Base-by-base conservation (phyloP, 176 grass and related monocot genomes). In the Phoenix roebelenii region DNA sequence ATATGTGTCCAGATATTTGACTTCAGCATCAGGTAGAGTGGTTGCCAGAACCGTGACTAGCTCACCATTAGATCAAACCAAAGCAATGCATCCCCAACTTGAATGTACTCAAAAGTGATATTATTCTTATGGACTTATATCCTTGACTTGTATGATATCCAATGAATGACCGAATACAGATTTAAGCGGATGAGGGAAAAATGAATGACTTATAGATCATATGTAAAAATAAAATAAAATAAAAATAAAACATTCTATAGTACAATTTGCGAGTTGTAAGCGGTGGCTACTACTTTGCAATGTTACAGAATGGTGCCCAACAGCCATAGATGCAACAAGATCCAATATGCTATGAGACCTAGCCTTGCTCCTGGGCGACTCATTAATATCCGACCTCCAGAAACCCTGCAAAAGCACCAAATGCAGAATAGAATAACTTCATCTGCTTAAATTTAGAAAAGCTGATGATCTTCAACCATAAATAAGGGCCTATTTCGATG, bases 301-400 rank as follows among this genome's bases (percentile, higher is more conserved):
- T 66, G 74, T 85, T 74, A 88, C 68, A 91, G 76, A 58, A 97
- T 80, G 63, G 85, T 77, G 52, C 87, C 87, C 24, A 97, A 62
- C 69, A 97, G 61, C 92, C 81, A 97, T 52, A 97, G 66, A 78
- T 97, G 92, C 82, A 91, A 25, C 70, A 76, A 80, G 54, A 97
- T 25, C 76, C 69, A 82, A 75, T 97, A 97, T 14, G 60, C 76
- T 65, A 97, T 74, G 3, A 88, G 63, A 50, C 83, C 81, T 76
- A 97, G 81, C 76, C 87, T 97, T 55, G 92, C 84, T 61, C 87
- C 76, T 18, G 92, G 92, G 49, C 71, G 68, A 57, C 77, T 87
- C 84, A 91, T 91, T 58, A 97, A 63, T 65, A 88, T 70, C 58
- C 80, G 83, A 59, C 70, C 83, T 69, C 92, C 92, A 25, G 92